Percentiles rank a stretch among this genome's conserved stretches.
Conservation (phyloP, 805 yeast species). For the Candida patagonica region DNA sequence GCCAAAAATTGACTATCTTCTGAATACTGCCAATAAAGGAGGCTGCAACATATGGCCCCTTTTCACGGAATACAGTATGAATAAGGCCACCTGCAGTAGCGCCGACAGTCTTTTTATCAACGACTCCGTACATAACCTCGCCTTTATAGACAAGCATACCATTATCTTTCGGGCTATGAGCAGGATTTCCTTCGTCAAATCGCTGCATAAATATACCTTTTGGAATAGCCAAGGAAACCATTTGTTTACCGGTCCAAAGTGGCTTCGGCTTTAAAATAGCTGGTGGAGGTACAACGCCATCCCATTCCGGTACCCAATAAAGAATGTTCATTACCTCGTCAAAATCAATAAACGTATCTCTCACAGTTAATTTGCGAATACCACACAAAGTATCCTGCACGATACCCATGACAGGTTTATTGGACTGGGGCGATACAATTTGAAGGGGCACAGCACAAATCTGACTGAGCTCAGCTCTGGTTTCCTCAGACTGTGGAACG, state of each 20-base stretch:
- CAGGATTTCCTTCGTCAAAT: conserved; percentile 80
- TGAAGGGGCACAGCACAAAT: conserved; percentile 96
- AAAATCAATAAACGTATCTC: conserved; percentile 81
- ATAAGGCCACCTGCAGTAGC: conserved; percentile 97
- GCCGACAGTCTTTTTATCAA: conserved; percentile 96
- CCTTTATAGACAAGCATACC: conserved; percentile 97
- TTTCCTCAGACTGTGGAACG: conserved; percentile 97
- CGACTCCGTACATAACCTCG: conserved; percentile 95
- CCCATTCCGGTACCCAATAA: conserved; percentile 99
- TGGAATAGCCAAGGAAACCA: conserved; percentile 87
- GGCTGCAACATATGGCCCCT: conserved; percentile 87
- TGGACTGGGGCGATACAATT: conserved; percentile 96
- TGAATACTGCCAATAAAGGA: conserved; percentile 86
- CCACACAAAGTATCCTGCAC: conserved; percentile 99
- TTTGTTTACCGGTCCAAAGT: conserved; percentile 95
- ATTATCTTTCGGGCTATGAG: conserved; percentile 78
- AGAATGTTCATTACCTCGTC: conserved; percentile 94
- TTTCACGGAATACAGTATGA: conserved; percentile 95
- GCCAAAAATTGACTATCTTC: conserved; percentile 93
- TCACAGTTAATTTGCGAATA: conserved; percentile 85
- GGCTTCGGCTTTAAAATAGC: conserved; percentile 92
- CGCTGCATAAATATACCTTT: conserved; percentile 92
- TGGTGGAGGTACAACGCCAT: conserved; percentile 94
- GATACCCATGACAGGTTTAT: conserved; percentile 99
- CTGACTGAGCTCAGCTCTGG: conserved; percentile 91